These are phyloP conservation scores for Lentithecium fluviatile DNA, from an alignment of 495 filamentous ascomycete genomes.

Conservation along the genomic window DNA sequence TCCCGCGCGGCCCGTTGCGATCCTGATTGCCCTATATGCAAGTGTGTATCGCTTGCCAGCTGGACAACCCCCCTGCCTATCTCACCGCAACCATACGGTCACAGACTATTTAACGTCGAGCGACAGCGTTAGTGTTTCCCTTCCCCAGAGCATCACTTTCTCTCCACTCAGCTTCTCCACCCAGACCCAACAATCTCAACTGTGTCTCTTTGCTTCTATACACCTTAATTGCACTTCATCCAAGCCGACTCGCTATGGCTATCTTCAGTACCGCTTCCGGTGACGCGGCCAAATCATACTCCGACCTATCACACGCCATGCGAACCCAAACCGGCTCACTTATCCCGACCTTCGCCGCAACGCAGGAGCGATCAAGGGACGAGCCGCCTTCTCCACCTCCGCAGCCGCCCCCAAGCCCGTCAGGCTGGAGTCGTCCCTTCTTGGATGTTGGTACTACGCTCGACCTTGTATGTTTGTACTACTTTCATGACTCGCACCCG, in stretches of 20 bases:
- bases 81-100: background rate
- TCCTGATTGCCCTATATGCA: conserved; percentile 23
- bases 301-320: background rate
- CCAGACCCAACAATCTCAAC: background rate
- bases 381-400: conserved; percentile 33
- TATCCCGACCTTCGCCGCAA: background rate
- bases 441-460: background rate
- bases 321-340: background rate
- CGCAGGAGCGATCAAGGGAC: conserved; percentile 19
- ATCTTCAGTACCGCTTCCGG: background rate
- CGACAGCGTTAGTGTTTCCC: conserved; percentile 15
- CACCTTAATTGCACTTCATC: background rate
- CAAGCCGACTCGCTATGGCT: background rate
- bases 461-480: conserved; percentile 10
- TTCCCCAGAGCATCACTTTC: conserved; percentile 12
- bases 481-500: background rate
- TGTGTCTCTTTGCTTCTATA: background rate
- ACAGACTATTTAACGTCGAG: conserved; percentile 29
- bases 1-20: conserved; percentile 30
- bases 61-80: background rate
- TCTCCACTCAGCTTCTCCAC: conserved; percentile 2
- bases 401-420: conserved; percentile 30
- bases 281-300: background rate
- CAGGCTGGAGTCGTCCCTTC: conserved; percentile 6
- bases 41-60: conserved; percentile 21